Evolutionary conservation across 208 protist species (phyloP), one percentile per base, ranked within the genome.

Genomic region (Trypanosoma caninum): DNA sequence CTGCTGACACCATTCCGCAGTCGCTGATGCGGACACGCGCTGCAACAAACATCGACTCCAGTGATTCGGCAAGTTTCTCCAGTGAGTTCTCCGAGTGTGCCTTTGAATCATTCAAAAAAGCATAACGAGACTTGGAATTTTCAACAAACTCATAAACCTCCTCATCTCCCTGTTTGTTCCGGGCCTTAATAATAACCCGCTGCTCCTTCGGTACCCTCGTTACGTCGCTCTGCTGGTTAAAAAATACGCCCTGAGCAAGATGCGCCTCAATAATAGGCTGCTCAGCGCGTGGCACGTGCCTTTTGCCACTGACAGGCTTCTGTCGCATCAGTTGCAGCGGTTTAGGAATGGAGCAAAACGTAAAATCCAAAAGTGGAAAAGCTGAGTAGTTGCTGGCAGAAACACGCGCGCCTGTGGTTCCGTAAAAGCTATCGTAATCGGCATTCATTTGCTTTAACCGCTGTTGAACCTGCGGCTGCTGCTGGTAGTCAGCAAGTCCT

Each of bases 81-180:
- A 69, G 16, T 3, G 37, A 30, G 10, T 47, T 53, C 53, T 51
- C 50, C 9, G 60, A 37, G 22, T 60, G 3, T 11, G 42, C 7
- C 4, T 52, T 64, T 2, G 10, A 40, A 22, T 69, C 48, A 28
- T 76, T 50, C 27, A 86, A 46, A 45, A 84, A 73, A 11, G 61
- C 69, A 44, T 75, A 79, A 20, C 81, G 71, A 16, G 79, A 51
- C 31, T 62, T 63, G 10, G 69, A 41, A 28, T 59, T 69, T 23
- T 48, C 52, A 16, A 82, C 73, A 69, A 94, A 89, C 70, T 94
- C 88, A 68, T 94, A 94, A 22, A 84, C 88, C 71, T 94, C 82
- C 72, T 94, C 88, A 51, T 94, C 88, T 11, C 88, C 88, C 11
- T 71, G 46, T 69, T 92, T 91, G 68, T 94, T 94, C 46, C 80